Evolutionary conservation across 805 yeast species (phyloP), one percentile per base, ranked within the genome.

Genomic region (Candida stauntonica): DNA sequence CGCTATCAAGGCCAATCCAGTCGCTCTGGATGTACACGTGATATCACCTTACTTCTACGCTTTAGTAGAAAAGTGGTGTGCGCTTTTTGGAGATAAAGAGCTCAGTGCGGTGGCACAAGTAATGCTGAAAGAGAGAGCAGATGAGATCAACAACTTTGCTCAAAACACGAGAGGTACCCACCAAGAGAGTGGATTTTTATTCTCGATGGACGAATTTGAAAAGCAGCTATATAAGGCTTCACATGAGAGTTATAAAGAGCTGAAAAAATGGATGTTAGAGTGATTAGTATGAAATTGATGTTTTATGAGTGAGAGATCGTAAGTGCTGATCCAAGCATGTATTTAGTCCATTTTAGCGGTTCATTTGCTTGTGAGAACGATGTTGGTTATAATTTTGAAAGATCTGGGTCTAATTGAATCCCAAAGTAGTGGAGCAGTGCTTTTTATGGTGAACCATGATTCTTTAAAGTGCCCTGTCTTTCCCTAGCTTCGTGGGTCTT

Each of bases 151-250:
- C 55, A 89, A 82, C 54, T 75, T 70, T 49, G 87, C 94, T 19
- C 62, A 46, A 42, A 55, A 49, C 38, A 45, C 41, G 16, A 47
- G 43, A 45, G 61, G 59, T 19, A 61, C 65, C 42, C 68, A 73
- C 57, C 73, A 71, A 47, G 64, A 74, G 42, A 63, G 65, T 45
- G 64, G 70, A 38, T 84, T 88, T 49, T 51, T 85, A 31, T 66
- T 73, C 42, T 77, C 80, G 5, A 63, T 88, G 45, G 97, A 88
- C 55, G 86, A 81, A 52, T 81, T 76, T 56, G 97, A 88, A 52
- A 81, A 75, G 57, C 61, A 59, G 24, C 32, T 84, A 17, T 82
- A 73, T 58, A 73, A 67, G 41, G 51, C 57, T 12, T 69, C 86
- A 3, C 72, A 77, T 41, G 77, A 69, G 37, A 69, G 77, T 36